Evolutionary conservation across 2,329 filamentous ascomycete genomes (phyloP), one percentile per base, ranked within the genome.

Genomic region (Fusarium paranaense): DNA sequence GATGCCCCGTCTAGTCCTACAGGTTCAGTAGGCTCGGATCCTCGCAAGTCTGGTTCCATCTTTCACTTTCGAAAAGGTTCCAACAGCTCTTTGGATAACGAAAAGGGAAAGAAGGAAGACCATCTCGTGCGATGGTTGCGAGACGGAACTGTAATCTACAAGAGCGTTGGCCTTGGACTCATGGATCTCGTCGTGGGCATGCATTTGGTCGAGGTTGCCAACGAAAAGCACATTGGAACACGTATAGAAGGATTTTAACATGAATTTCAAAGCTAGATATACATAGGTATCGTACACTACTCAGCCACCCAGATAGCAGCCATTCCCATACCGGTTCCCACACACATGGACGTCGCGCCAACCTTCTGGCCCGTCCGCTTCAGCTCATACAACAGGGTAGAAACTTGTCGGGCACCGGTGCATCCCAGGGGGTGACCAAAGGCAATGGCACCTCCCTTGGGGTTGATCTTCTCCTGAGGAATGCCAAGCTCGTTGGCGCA

Each of bases 281-380:
- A 71, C 50, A 74, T 69, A 71, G 50, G 74, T 70, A 64, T 80
- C 70, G 64, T 81, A 80, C 78, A 69, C 22, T 94, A 97, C 87
- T 98, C 95, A 4, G 95, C 94, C 75, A 98, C 95, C 95, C 95
- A 98, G 69, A 98, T 93, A 70, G 95, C 95, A 66, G 95, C 95
- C 95, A 98, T 97, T 62, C 96, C 96, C 97, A 98, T 98, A 62
- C 95, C 96, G 3, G 96, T 98, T 61, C 96, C 97, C 59, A 98
- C 86, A 82, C 97, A 99, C 97, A 98, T 98, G 83, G 93, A 96
- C 33, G 95, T 98, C 47, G 98, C 91, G 61, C 97, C 97, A 71
- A 98, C 86, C 89, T 93, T 94, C 88, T 97, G 89, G 67, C 92
- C 91, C 63, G 91, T 97, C 81, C 96, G 88, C 88, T 90, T 93